These are phyloP conservation scores for Lactifluus rugatus DNA, from an alignment of 768 basidiomycete genomes.

Conservation along the genomic window DNA sequence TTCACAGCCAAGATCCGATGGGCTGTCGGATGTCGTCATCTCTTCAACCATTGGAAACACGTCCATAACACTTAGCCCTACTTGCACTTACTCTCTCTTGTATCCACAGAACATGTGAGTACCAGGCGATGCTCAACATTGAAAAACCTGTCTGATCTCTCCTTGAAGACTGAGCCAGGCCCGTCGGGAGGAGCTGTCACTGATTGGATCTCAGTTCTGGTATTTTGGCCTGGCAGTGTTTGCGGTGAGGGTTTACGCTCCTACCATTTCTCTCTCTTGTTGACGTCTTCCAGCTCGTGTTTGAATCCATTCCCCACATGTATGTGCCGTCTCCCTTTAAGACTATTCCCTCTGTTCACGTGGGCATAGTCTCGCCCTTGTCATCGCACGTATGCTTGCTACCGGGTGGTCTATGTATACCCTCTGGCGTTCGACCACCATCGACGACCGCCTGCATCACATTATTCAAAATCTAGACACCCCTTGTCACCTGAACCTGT, in stretches of 20 bases:
- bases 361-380: constrained; percentile 34
- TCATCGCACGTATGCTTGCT: constrained; percentile 37
- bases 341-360: not conserved
- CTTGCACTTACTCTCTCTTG: constrained; percentile 9
- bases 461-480: constrained; percentile 33
- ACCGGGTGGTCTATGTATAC: constrained; percentile 45
- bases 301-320: constrained; percentile 48
- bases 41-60: not conserved
- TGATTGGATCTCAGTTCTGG: constrained; percentile 19
- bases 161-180: constrained; percentile 8
- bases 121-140: too few species aligned
- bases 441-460: constrained; percentile 28
- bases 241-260: constrained; percentile 6
- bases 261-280: not conserved
- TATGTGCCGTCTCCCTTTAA: constrained; percentile 22
- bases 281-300: constrained; percentile 27
- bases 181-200: constrained; percentile 12
- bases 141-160: not conserved
- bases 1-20: not conserved
- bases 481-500: constrained; percentile 42
- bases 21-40: not conserved
- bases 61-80: not conserved
- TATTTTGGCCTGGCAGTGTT: constrained; percentile 18
- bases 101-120: constrained; percentile 12
- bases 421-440: constrained; percentile 36